These are phyloP conservation scores for Agaricus subrufescens DNA, from an alignment of 768 basidiomycete species.

Conservation along the genomic window DNA sequence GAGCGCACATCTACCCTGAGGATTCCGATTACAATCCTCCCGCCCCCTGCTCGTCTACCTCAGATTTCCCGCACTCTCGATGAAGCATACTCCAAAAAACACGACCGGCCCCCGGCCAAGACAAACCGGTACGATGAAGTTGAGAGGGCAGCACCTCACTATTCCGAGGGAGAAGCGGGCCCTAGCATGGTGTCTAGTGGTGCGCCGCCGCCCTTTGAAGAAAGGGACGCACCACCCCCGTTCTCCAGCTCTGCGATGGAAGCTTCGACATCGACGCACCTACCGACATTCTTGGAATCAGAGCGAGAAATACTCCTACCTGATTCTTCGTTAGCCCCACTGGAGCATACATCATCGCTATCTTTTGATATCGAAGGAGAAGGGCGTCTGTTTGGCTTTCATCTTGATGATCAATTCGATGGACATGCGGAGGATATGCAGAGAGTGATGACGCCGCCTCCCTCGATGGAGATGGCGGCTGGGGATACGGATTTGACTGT, in stretches of 20 bases:
- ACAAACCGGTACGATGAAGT: slow-evolving; percentile 68
- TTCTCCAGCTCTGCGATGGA: slow-evolving; percentile 53
- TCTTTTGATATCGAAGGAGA: slow-evolving; percentile 56
- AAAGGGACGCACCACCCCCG: slow-evolving; percentile 68
- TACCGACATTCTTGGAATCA: slow-evolving; percentile 79
- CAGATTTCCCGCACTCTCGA: slow-evolving; percentile 71
- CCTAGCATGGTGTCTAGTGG: slow-evolving; percentile 62
- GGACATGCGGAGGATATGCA: slow-evolving; percentile 70
- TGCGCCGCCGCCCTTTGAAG: slow-evolving; percentile 83
- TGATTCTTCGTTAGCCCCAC: slow-evolving; percentile 2
- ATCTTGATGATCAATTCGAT: slow-evolving; percentile 69
- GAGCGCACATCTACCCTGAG: slow-evolving; percentile 61
- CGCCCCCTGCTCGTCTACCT: slow-evolving; percentile 74
- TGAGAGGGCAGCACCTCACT: slow-evolving; percentile 57
- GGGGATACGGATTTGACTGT: slow-evolving; percentile 66
- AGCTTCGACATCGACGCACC: slow-evolving; percentile 51
- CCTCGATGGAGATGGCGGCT: slow-evolving; percentile 70
- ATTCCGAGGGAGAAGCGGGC: slow-evolving; percentile 69
- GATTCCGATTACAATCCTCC: slow-evolving; percentile 69
- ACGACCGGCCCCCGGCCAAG: slow-evolving; percentile 71
- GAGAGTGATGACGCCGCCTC: slow-evolving; percentile 65
- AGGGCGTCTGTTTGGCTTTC: slow-evolving; percentile 75
- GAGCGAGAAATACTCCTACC: slow-evolving; percentile 75
- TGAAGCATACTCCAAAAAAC: slow-evolving; percentile 81
- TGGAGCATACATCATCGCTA: slow-evolving; percentile 29